phyloP scores from a whole-genome alignment of 2,329 filamentous ascomycete species.

The Botrytis hyacinthi region DNA sequence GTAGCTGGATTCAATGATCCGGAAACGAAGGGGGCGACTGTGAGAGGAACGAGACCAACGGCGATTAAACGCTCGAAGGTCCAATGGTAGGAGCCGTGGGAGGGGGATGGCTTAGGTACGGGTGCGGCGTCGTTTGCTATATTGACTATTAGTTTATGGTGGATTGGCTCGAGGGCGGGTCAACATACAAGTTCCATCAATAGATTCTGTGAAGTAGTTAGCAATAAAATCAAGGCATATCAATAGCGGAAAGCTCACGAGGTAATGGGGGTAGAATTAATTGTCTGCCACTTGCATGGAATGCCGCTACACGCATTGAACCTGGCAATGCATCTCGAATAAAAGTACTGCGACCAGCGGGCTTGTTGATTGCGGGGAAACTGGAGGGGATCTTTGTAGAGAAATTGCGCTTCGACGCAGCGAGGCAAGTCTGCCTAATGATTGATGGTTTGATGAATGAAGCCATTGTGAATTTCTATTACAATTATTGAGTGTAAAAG shows the following conservation, averaged over 20 bases:
- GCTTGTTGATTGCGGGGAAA: slow-evolving; percentile 38
- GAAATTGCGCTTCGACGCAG: slow-evolving; percentile 45
- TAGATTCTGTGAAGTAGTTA: slow-evolving; percentile 59
- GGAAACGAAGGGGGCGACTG: slow-evolving; percentile 85
- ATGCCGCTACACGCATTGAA: slow-evolving; percentile 63
- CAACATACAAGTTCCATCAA: slow-evolving; percentile 69
- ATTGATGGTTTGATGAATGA: slow-evolving; percentile 50
- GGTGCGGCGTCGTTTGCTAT: slow-evolving; percentile 82
- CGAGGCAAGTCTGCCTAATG: slow-evolving; percentile 47
- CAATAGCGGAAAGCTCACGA: slow-evolving; percentile 57
- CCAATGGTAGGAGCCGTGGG: slow-evolving; percentile 98
- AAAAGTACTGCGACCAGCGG: slow-evolving; percentile 39
- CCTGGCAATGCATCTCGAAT: slow-evolving; percentile 43
- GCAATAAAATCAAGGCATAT: slow-evolving; percentile 33
- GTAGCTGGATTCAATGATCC: slow-evolving; percentile 85
- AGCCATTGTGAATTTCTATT: slow-evolving; percentile 45
- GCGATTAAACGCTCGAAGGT: slow-evolving; percentile 87
- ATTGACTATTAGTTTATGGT: slow-evolving; percentile 30
- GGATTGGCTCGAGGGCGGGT: slow-evolving; percentile 11
- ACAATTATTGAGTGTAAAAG: slow-evolving; percentile 19
- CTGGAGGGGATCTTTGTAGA: slow-evolving; percentile 41
- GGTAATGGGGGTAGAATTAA: slow-evolving; percentile 79
- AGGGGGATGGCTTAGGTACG: slow-evolving; percentile 67
- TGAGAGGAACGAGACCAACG: slow-evolving; percentile 78
- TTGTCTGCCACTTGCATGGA: slow-evolving; percentile 78